Percentiles rank a stretch among this genome's conserved stretches.
phyloP scores from a whole-genome alignment of 805 yeast species.

The Kluyveromyces siamensis region DNA sequence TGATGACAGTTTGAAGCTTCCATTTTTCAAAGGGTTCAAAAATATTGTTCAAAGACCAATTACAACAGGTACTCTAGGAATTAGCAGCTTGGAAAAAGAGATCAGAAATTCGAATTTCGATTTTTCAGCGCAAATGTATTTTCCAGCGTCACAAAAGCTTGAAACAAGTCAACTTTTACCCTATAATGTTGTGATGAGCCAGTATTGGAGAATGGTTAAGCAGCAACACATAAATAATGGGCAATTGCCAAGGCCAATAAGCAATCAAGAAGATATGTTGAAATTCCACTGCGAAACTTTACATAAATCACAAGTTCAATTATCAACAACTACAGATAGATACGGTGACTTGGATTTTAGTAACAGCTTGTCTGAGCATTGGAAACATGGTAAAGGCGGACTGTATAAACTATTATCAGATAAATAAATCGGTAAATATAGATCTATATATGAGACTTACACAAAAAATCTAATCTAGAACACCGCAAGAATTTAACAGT shows the following conservation, averaged over 20 bases:
- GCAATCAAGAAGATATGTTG: conserved; percentile 1
- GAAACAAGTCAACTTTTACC: neutral
- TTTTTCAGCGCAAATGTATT: neutral
- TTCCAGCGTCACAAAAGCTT: neutral
- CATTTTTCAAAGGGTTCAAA: conserved; percentile 2
- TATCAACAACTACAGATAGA: conserved; percentile 24
- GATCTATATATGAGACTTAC: neutral
- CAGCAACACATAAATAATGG: conserved; percentile 3
- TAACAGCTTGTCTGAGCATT: conserved; percentile 16
- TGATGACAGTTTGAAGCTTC: neutral
- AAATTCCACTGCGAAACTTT: conserved; percentile 1
- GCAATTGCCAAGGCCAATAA: neutral
- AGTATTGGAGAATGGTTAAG: conserved; percentile 2
- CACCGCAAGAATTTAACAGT: neutral
- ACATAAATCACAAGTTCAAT: neutral
- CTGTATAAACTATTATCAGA: conserved; percentile 1
- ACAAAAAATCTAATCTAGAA: neutral
- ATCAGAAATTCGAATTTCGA: conserved; percentile 7
- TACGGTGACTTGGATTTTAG: conserved; percentile 27
- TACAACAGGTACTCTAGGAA: conserved; percentile 1
- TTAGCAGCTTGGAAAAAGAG: conserved; percentile 12
- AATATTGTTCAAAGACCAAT: conserved; percentile 1
- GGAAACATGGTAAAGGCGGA: conserved; percentile 2
- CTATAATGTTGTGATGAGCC: neutral
- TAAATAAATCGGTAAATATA: neutral